A percentile compares a stretch with the other conserved stretches of the same genome.
Evolutionary conservation across 2,329 filamentous ascomycete genomes (phyloP).

Genomic region (Diaporthe amygdali): DNA sequence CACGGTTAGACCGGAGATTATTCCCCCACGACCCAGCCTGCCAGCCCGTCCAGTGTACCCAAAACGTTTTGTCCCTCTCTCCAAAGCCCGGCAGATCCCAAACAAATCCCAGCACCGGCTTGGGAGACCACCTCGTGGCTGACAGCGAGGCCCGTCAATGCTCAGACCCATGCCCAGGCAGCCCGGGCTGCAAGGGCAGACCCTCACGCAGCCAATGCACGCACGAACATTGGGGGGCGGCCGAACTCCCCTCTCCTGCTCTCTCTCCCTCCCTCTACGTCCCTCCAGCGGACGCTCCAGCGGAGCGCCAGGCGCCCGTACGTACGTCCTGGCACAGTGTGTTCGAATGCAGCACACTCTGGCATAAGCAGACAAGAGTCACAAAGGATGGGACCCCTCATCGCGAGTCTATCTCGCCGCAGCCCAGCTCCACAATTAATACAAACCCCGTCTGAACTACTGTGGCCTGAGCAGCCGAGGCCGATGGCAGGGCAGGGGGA

Average conservation of each 20-base stretch:
- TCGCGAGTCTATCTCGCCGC: not conserved
- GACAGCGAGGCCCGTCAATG: constrained; percentile 10
- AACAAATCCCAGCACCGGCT: not conserved
- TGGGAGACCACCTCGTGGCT: not conserved
- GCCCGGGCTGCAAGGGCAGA: constrained; percentile 1
- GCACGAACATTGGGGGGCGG: not conserved
- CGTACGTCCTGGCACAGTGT: constrained; percentile 4
- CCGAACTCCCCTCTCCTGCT: not conserved
- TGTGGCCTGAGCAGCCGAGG: not conserved
- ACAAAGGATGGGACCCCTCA: not conserved
- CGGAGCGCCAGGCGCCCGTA: not conserved
- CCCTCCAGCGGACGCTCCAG: not conserved
- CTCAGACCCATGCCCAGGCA: not conserved
- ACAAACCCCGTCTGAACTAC: not conserved
- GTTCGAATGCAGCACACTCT: not conserved
- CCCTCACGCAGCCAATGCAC: not conserved
- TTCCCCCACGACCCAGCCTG: not conserved
- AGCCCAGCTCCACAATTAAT: not conserved
- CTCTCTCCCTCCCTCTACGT: not conserved
- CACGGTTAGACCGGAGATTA: constrained; percentile 2
- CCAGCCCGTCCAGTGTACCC: not conserved
- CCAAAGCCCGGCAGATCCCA: not conserved
- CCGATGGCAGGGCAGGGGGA: not conserved
- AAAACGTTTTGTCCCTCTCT: no score
- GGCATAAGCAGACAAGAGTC: not conserved